Evolutionary conservation across 2,329 filamentous ascomycete genomes (phyloP), one percentile per base, ranked within the genome.

Genomic region (Podosphaera fusca): DNA sequence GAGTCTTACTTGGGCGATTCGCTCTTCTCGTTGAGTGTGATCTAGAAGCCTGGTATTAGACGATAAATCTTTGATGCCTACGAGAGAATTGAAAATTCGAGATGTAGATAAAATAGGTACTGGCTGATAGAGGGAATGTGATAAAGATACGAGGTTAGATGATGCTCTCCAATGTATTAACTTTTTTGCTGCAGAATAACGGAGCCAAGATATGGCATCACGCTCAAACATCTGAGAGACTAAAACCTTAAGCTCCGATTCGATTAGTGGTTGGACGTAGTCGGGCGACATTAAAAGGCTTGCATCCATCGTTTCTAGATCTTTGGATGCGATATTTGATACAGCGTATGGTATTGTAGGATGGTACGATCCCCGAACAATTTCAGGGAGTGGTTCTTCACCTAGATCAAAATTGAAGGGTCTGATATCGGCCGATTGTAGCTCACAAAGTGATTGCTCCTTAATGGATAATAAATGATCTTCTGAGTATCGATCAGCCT

Each of bases 241-340:
- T 0, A 96, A 73, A 7, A 71, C 69, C 4, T 69, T 65, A 1
- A 96, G 77, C 58, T 96, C 89, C 7, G 87, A 92, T 0, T 78
- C 70, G 2, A 85, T 70, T 3, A 95, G 74, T 0, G 90, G 90
- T 60, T 87, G 83, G 12, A 92, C 73, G 66, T 95, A 96, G 64
- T 92, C 85, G 0, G 89, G 83, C 57, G 82, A 88, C 90, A 96
- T 96, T 21, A 96, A 75, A 0, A 94, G 74, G 64, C 87, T 95
- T 21, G 89, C 90, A 67, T 96, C 90, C 82, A 96, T 94, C 49
- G 77, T 80, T 45, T 95, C 87, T 59, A 80, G 72, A 64, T 95
- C 87, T 30, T 78, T 77, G 1, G 77, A 79, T 31, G 78, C 74
- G 10, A 78, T 78, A 29, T 85, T 92, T 1, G 90, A 95, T 29